These are phyloP conservation scores for Clarireedia homoeocarpa DNA, from an alignment of 2,329 filamentous ascomycete species.

Conservation along the genomic window DNA sequence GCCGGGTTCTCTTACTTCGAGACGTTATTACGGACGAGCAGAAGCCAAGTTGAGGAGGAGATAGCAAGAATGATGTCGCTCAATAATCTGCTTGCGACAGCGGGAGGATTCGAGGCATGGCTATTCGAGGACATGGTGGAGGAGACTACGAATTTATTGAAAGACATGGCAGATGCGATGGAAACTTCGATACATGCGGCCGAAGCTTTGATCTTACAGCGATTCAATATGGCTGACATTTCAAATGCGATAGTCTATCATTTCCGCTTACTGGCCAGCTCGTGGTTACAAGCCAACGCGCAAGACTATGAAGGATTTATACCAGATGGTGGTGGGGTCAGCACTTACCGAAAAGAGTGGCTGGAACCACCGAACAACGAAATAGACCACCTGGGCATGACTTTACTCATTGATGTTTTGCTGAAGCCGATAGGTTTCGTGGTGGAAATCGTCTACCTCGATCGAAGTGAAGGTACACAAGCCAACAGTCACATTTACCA, in stretches of 20 bases:
- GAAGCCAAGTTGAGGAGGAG: constrained; percentile 60
- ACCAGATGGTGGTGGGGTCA: constrained; percentile 46
- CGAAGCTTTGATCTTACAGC: constrained; percentile 43
- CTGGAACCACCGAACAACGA: constrained; percentile 73
- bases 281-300: constrained; percentile 72
- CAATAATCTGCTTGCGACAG: constrained; percentile 59
- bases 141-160: constrained; percentile 61
- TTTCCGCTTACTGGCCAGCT: constrained; percentile 70
- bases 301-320: constrained; percentile 68
- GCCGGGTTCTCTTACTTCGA: constrained; percentile 93
- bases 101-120: constrained; percentile 63
- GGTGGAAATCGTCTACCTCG: constrained; percentile 85
- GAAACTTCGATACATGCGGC: constrained; percentile 36
- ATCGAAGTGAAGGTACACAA: constrained; percentile 69
- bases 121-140: constrained; percentile 80
- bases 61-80: constrained; percentile 63
- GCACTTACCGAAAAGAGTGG: constrained; percentile 59
- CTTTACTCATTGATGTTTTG: constrained; percentile 67
- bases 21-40: constrained; percentile 61
- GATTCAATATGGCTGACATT: constrained; percentile 67
- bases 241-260: constrained; percentile 81
- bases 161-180: constrained; percentile 52
- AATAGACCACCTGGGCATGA: constrained; percentile 85
- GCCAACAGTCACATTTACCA: constrained; percentile 51
- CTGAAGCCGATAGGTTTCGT: constrained; percentile 71